A percentile compares a stretch with the other conserved stretches of the same genome.
Evolutionary conservation across 2,329 filamentous ascomycete genomes (phyloP).

Genomic region (Coniella vitis): DNA sequence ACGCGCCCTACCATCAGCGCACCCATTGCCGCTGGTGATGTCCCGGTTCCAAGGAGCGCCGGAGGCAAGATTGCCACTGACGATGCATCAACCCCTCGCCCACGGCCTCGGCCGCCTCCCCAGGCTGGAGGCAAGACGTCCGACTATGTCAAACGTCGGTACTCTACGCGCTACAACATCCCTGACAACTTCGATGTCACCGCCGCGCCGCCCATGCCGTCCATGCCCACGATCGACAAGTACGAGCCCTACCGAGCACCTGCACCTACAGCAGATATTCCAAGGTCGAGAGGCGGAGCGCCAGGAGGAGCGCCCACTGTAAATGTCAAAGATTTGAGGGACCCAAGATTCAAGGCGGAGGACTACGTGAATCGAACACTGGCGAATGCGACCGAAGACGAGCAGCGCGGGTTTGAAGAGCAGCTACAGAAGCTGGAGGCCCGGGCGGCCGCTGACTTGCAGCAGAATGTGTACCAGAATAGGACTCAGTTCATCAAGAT

Average conservation of each 20-base stretch:
- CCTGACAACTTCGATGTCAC: slow-evolving; percentile 63
- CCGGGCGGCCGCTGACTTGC: slow-evolving; percentile 74
- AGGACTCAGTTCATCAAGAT: slow-evolving; percentile 98
- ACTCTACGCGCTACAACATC: slow-evolving; percentile 81
- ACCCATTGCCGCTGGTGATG: slow-evolving; percentile 44
- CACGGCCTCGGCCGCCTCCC: slow-evolving; percentile 43
- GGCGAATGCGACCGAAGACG: slow-evolving; percentile 78
- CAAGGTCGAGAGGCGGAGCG: slow-evolving; percentile 28
- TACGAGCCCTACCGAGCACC: slow-evolving; percentile 42
- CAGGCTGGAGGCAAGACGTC: slow-evolving; percentile 55
- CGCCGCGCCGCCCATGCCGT: slow-evolving; percentile 62
- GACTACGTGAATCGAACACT: slow-evolving; percentile 61
- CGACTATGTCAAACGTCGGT: slow-evolving; percentile 88
- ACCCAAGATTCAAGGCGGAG: slow-evolving; percentile 57
- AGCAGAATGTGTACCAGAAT: slow-evolving; percentile 95
- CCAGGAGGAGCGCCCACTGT: slow-evolving; percentile 56
- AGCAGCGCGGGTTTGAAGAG: slow-evolving; percentile 76
- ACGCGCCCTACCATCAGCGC: slow-evolving; percentile 55
- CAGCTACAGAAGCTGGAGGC: slow-evolving; percentile 70
- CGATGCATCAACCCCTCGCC: slow-evolving; percentile 21
- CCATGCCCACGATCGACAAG: slow-evolving; percentile 52
- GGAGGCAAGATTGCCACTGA: slow-evolving; percentile 24
- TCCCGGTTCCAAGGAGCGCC: slow-evolving; percentile 27
- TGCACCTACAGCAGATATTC: slow-evolving; percentile 5
- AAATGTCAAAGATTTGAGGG: slow-evolving; percentile 70